A percentile compares a stretch with the other conserved stretches of the same genome.
These are phyloP conservation scores for Lactarius hatsudake DNA, from an alignment of 768 basidiomycete species.

Conservation along the genomic window DNA sequence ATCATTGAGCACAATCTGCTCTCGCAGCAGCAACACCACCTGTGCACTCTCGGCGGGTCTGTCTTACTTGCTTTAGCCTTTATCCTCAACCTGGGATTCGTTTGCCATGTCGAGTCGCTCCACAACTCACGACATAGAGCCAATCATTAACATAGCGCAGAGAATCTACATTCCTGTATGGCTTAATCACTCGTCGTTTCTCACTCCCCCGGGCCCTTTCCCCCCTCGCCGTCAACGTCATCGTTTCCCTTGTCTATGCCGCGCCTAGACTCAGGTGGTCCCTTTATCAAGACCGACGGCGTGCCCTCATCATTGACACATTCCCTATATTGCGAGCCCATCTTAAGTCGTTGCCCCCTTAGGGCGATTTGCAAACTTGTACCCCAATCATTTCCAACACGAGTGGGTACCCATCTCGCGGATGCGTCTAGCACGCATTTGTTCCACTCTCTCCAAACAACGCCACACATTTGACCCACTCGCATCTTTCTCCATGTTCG, in stretches of 20 bases:
- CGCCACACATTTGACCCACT: background rate
- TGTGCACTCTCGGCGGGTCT: background rate
- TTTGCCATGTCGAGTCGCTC: background rate
- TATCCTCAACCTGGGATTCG: background rate
- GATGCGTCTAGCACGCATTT: background rate
- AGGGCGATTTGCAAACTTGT: background rate
- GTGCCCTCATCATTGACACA: background rate
- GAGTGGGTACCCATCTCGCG: background rate
- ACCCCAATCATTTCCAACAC: background rate
- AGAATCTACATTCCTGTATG: conserved; percentile 35
- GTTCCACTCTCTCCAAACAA: background rate
- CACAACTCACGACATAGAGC: background rate
- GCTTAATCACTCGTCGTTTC: conserved; percentile 26
- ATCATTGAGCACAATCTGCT: background rate
- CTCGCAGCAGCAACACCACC: background rate
- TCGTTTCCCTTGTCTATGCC: conserved; percentile 36
- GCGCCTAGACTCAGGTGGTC: conserved; percentile 24
- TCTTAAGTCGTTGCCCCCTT: background rate
- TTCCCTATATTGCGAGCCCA: background rate
- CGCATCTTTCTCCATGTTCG: background rate
- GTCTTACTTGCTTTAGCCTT: background rate
- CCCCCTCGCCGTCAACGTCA: conserved; percentile 51
- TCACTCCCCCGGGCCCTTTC: conserved; percentile 38
- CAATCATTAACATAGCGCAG: background rate
- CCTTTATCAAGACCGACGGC: conserved; percentile 30